Evolutionary conservation across 345 rosid species (phyloP), one percentile per base, ranked within the genome.

Genomic region (Heritiera littoralis): DNA sequence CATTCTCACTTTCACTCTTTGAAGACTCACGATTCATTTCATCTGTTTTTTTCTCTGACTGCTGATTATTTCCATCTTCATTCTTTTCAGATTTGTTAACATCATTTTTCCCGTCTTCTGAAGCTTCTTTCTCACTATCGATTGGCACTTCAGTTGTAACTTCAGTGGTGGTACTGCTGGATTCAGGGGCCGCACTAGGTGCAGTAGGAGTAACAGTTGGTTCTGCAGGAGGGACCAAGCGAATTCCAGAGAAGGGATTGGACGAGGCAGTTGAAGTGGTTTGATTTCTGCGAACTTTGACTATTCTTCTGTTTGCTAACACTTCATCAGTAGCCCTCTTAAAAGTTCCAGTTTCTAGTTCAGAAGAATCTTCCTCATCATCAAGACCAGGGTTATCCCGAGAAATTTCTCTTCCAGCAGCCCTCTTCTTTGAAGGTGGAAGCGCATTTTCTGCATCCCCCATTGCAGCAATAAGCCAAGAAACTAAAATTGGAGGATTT

Each of bases 371-470:
- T 3, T 89, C 97, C 45, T 95, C 94, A 41, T 96, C 98, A 84
- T 94, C 97, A 66, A 90, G 90, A 56, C 92, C 97, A 66, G 93
- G 93, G 81, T 90, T 90, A 30, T 94, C 98, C 38, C 89, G 90
- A 38, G 95, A 87, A 30, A 96, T 85, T 86, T 96, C 97, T 80
- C 93, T 90, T 78, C 90, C 89, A 12, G 99, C 99, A 71, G 95
- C 93, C 84, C 99, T 96, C 90, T 96, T 96, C 88, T 92, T 96
- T n/a, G 98, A 92, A 77, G 95, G 80, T 54, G 94, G 91, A 74
- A 94, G 88, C n/a, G 80, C 80, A 82, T 81, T 85, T 65, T 92
- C 98, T 13, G 97, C 82, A 79, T 96, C 98, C 52, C 94, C 93
- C 99, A 94, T 94, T 51, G 80, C 10, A 71, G 23, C 72, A 43